Evolutionary conservation across 495 filamentous ascomycete genomes (phyloP), one percentile per base, ranked within the genome.

Genomic region (Lasiosphaeriaceae sp.): DNA sequence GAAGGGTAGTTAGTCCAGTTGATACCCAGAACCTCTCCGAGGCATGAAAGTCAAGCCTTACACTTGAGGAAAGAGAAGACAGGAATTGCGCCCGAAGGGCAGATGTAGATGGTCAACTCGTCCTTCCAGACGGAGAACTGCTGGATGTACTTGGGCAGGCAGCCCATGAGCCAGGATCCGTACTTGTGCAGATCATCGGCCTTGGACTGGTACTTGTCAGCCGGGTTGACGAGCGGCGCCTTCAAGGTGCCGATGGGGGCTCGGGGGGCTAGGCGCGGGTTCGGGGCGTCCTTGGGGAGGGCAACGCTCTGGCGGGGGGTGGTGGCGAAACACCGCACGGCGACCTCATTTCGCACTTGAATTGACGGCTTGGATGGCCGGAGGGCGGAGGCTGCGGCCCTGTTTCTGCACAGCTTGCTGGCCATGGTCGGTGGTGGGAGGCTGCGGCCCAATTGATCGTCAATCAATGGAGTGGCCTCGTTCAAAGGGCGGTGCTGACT

Each of bases 111-210:
- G 56, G 86, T 89, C 58, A 99, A 83, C 70, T 99, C 95, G 70
- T 99, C 94, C 79, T 99, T 99, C 95, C 93, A 97, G 29, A 98
- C 93, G 39, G 90, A 91, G 81, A 97, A 97, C 74, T 99, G 95
- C 77, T 99, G 95, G 65, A 99, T 84, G 74, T 96, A 95, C 79
- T 96, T 97, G 55, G 95, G 95, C 58, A 99, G 79, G 71, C 90
- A 95, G 55, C 92, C 93, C 80, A 97, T 89, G 65, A 99, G 82
- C 77, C 96, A 99, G 68, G 94, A 85, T 61, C 95, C 95, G 69
- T 99, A 99, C 61, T 80, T 86, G 79, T 97, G 94, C 61, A 97
- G 79, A 66, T 83, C 75, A 58, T 94, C 86, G 64, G 88, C 82
- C 76, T 93, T 90, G 63, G 86, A 85, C 70, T 86, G 73, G 75